phyloP scores from a whole-genome alignment of 1,139 yeast species.

The Cylindricascospora bacillispora region DNA sequence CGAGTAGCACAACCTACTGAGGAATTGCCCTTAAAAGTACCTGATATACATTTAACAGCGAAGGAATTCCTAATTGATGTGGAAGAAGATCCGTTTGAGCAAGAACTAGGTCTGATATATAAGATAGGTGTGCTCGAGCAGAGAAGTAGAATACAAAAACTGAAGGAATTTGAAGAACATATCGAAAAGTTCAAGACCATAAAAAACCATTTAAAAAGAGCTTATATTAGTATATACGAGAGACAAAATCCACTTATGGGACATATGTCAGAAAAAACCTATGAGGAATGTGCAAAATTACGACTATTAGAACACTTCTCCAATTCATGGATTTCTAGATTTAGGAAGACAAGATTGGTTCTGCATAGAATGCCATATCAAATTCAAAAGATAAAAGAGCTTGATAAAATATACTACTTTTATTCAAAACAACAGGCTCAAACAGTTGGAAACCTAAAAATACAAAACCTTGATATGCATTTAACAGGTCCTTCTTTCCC shows the following conservation, averaged over 20 bases:
- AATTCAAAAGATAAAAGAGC: conserved; percentile 8
- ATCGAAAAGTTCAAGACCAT: conserved; percentile 1
- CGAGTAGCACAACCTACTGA: conserved; percentile 31
- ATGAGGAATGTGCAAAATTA: conserved; percentile 6
- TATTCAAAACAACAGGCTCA: conserved; percentile 14
- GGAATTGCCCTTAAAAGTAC: conserved; percentile 37
- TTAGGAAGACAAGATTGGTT: conserved; percentile 33
- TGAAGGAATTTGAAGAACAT: conserved; percentile 36
- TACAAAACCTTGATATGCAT: conserved; percentile 39
- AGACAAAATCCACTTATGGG: background rate
- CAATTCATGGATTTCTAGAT: conserved; percentile 43
- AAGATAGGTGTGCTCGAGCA: conserved; percentile 65
- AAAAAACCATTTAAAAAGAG: background rate
- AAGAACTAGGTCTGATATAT: conserved; percentile 58
- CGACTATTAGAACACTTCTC: conserved; percentile 33
- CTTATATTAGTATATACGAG: background rate
- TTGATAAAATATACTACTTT: conserved; percentile 11
- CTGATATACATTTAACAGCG: conserved; percentile 40
- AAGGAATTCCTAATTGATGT: conserved; percentile 28
- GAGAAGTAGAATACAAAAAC: conserved; percentile 45
- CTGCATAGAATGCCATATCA: conserved; percentile 26
- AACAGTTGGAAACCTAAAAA: conserved; percentile 19
- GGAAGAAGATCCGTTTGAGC: conserved; percentile 71
- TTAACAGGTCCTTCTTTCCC: conserved; percentile 44
- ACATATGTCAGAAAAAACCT: conserved; percentile 1